Evolutionary conservation across 805 yeast species (phyloP), one percentile per base, ranked within the genome.

Genomic region (Scheffersomyces lignosus): DNA sequence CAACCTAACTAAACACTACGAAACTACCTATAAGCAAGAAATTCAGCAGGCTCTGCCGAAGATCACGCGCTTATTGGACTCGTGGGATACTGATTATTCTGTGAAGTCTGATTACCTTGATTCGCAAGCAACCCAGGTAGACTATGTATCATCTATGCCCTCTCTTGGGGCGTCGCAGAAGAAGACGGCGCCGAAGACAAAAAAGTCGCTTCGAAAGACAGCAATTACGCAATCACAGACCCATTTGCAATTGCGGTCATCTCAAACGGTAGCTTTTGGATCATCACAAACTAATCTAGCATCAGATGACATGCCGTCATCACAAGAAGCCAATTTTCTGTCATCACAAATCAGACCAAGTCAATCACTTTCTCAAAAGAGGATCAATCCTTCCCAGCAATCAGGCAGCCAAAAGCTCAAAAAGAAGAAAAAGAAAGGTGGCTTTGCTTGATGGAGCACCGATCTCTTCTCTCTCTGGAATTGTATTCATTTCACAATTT

Each of bases 371-470:
- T 34, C 36, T 9, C 33, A 28, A 31, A 36, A 22, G 17, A 33
- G 30, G 10, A 31, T 22, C 36, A 27, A 14, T 7, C 29, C 28
- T 10, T 32, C 36, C 23, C 40, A 37, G 14, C 46, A 37, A 36
- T 16, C 17, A 23, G 41, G 33, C 2, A 42, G 48, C 13, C 48
- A 47, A 26, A 38, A 37, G 14, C 58, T 54, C 38, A 62, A 57
- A 48, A 66, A 60, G 47, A 73, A 70, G 60, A 73, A 69, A 51
- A 69, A 64, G 44, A 64, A 68, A 38, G 69, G 78, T 12, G 81
- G 81, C 3, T 76, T 77, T 54, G 72, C 70, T 18, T 75, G 48
- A 51, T 12, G n/a, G 25, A 22, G 10, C 12, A n/a, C n/a, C n/a
- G n/a, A n/a, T n/a, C n/a, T n/a, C n/a, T n/a, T n/a, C n/a, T n/a